Evolutionary conservation across 805 yeast genomes (phyloP).

Genomic region (Monosporozyma solicola): DNA sequence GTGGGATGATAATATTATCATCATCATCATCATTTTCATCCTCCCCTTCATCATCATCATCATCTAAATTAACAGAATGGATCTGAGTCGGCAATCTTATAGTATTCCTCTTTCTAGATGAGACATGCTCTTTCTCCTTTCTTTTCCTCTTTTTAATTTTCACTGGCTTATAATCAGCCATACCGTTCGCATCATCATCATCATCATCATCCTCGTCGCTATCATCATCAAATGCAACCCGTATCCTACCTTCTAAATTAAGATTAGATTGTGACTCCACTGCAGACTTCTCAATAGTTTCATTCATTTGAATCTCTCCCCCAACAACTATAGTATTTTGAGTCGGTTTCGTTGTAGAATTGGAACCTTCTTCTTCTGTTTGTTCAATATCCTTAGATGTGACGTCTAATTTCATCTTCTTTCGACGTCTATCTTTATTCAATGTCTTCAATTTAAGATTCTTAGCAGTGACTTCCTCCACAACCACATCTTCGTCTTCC

Average conservation of each 20-base stretch:
- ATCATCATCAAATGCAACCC: slow-evolving; percentile 18
- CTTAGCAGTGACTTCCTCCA: slow-evolving; percentile 24
- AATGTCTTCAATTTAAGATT: slow-evolving; percentile 25
- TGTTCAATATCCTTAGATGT: slow-evolving; percentile 18
- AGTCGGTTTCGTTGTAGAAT: slow-evolving; percentile 12
- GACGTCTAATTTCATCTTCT: slow-evolving; percentile 11
- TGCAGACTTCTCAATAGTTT: neutral
- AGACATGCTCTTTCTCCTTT: slow-evolving; percentile 22
- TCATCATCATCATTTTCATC: slow-evolving; percentile 3
- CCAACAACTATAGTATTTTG: slow-evolving; percentile 10
- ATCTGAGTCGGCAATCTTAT: slow-evolving; percentile 25
- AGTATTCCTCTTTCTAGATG: slow-evolving; percentile 28
- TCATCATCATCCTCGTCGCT: slow-evolving; percentile 13
- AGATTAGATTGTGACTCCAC: neutral
- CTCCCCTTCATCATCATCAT: too few relatives aligned
- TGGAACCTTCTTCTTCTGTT: slow-evolving; percentile 7
- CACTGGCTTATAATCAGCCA: slow-evolving; percentile 31
- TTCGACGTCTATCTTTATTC: slow-evolving; percentile 30
- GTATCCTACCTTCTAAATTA: slow-evolving; percentile 12
- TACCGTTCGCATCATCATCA: slow-evolving; percentile 11
- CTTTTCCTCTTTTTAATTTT: slow-evolving; percentile 34
- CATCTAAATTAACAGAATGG: slow-evolving; percentile 28
- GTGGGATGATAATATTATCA: neutral
- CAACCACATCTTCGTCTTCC: slow-evolving; percentile 20
- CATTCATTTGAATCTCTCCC: slow-evolving; percentile 7